Base-by-base conservation (phyloP, 352 stramenopile species). In the Globisporangium iwayamae region DNA sequence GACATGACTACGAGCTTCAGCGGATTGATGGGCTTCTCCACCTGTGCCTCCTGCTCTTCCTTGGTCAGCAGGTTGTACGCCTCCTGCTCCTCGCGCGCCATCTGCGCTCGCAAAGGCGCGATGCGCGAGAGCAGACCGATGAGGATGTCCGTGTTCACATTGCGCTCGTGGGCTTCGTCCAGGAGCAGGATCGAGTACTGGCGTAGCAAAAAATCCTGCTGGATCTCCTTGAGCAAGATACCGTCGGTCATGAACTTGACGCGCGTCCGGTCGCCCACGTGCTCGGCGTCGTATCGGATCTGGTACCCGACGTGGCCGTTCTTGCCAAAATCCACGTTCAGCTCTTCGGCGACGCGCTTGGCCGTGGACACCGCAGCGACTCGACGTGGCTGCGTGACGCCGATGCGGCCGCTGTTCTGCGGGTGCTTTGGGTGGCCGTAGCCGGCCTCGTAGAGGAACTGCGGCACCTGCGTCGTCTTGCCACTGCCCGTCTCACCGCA, bases 201-300 rank as follows among this genome's bases (percentile, higher is more conserved):
- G 34, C 78, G 76, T 51, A 94, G 60, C 36, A 93, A 63, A 50
- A 93, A 92, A 55, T 94, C 83, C 52, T 91, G 79, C 69, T 98
- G 90, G 66, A 98, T 97, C 73, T 99, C 97, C 71, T 98, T 94
- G n/a, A 99, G 78, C 43, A 99, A 72, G 63, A 99, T 99, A 66
- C 98, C 98, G 71, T 99, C 98, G 5, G 98, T 99, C 97, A 99
- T 99, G 72, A 99, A 99, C 75, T 99, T 99, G 56, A 99, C 84
- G 8, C 87, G 83, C 16, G 94, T 99, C 22, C 87, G 69, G 25
- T 83, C 60, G 34, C 91, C 89, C 8, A 99, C 76, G 41, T 98
- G 96, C 52, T 91, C 90, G 5, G 81, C 90, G 75, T 99, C 98
- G 71, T 99, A 99, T 66, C 98, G 93, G 38, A 99, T 99, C 74